Base-by-base conservation (phyloP, 306 rosid species). In the Hippophae gyantsensis region DNA sequence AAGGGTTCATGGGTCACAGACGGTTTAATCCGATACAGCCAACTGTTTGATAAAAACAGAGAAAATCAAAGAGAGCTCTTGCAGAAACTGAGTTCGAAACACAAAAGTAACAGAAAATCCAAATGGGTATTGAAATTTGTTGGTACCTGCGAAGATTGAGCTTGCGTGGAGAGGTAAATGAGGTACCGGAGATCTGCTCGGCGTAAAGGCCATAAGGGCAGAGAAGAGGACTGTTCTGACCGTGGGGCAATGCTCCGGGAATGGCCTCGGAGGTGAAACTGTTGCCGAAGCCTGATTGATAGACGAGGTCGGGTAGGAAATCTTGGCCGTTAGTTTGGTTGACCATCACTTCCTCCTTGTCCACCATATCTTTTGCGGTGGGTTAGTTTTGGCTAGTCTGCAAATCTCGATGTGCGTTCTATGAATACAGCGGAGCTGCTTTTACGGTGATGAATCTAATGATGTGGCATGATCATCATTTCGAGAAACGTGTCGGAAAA, bases 1-100 rank as follows among this genome's bases (percentile, higher is more conserved):
- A 90, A 90, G 52, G 98, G 98, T 69, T 85, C 84, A 14, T 90
- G 98, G 7, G 98, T 90, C 52, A 90, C 98, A 51, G 98, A 90
- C 3, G 98, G 98, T 68, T 85, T 87, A 58, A 90, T 69, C 71
- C 96, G 89, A 69, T 90, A 90, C 9, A 90, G 62, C 98, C 98
- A 89, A 74, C 89, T 87, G 67, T 57, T 42, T 1, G 5, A 12
- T 1, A 44, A 48, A 52, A 56, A 14, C 1, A n/a, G 8, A 45
- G 51, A 3, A n/a, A 48, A 13, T 13, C 8, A 41, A 42, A 46
- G 0, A 3, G 23, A 18, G 23, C 1, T 18, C 23, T 18, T 0
- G 23, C 23, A 18, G 23, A 18, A 18, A 18, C 23, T 18, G 23
- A 18, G 26, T 32, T 2, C 12, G 8, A 9, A 26, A 59, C 14